Conservation (phyloP, 2,329 filamentous ascomycete genomes). For the Cylindrodendrum hubeiense region DNA sequence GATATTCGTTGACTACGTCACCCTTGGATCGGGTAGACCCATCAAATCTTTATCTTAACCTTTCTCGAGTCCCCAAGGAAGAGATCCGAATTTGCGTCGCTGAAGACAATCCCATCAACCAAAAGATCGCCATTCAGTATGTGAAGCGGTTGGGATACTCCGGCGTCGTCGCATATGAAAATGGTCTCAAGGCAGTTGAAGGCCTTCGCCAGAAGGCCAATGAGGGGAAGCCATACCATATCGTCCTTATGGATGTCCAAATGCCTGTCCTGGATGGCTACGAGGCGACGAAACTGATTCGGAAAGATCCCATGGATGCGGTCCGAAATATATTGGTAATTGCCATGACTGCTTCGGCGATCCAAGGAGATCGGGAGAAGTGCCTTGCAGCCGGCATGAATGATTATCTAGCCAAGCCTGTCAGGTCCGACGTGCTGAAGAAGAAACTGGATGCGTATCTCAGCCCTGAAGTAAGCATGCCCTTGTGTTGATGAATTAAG, state of each 20-base stretch:
- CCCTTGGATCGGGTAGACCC: constrained; percentile 54
- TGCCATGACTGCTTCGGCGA: constrained; percentile 96
- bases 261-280: constrained; percentile 96
- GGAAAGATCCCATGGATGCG: constrained; percentile 79
- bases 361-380: constrained; percentile 94
- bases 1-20: constrained; percentile 47
- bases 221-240: constrained; percentile 83
- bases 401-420: constrained; percentile 95
- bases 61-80: constrained; percentile 80
- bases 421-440: constrained; percentile 88
- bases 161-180: constrained; percentile 86
- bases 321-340: constrained; percentile 92
- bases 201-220: constrained; percentile 80
- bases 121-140: constrained; percentile 93
- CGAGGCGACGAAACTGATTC: constrained; percentile 86
- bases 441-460: constrained; percentile 78
- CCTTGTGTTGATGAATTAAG: not conserved
- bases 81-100: constrained; percentile 91
- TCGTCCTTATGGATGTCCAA: constrained; percentile 95
- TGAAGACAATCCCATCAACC: constrained; percentile 95
- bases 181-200: constrained; percentile 89
- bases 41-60: constrained; percentile 68
- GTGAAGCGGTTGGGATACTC: constrained; percentile 87
- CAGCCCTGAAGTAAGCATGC: constrained; percentile 49
- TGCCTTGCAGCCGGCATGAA: constrained; percentile 98